Evolutionary conservation across 495 filamentous ascomycete genomes (phyloP), one percentile per base, ranked within the genome.

Genomic region (Durotheca rogersii): DNA sequence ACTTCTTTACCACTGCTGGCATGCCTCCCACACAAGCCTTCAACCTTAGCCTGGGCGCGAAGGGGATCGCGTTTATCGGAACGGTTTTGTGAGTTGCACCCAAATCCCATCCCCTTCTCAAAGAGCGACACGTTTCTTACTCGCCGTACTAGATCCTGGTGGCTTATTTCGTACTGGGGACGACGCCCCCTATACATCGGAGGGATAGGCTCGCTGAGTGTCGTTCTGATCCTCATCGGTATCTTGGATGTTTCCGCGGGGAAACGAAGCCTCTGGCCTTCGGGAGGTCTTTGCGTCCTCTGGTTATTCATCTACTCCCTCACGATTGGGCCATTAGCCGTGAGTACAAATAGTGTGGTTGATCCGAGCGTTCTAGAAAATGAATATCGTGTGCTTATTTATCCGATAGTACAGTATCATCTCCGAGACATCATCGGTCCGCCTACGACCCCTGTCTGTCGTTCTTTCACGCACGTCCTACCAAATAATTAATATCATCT

Each of bases 1-100:
- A 86, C 61, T 88, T 87, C 68, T 74, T 83, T 55, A 67, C 79
- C 37, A 77, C 81, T 51, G 85, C 84, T 5, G 85, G 85, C 1
- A 69, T 87, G 11, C 55, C 50, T 33, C 41, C 64, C n/a, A 62
- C 63, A 12, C 66, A 74, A 19, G 70, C 84, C 1, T 88, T 84
- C 62, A 53, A 65, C 35, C 39, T 72, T 0, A 55, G 47, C 31
- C 39, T 54, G 0, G 61, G 55, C 1, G 53, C 56, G 14, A 70
- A 68, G 15, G 75, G 57, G 0, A 51, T 81, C 2, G 76, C 67
- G 10, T 70, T 77, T 23, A 49, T 75, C 1, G 76, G 74, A 7
- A 77, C 76, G 0, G 29, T 73, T 12, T 18, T 70, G 34, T 63
- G 25, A 53, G 60, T 55, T 15, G 9, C 11, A 7, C 65, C 64